phyloP scores from a whole-genome alignment of 2,329 filamentous ascomycete genomes.

The Fusarium miscanthi region DNA sequence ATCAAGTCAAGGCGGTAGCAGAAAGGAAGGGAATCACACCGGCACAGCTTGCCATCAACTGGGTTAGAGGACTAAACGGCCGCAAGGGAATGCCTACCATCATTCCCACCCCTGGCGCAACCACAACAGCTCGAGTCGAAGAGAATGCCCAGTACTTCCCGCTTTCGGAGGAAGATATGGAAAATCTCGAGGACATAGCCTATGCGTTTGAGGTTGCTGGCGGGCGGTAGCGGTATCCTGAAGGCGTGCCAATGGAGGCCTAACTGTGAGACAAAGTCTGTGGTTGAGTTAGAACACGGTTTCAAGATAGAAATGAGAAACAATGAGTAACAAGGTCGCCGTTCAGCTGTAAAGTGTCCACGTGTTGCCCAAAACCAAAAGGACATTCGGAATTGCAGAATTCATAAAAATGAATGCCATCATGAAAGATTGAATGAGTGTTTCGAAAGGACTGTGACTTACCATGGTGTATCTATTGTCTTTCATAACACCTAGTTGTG shows the following conservation, averaged over 20 bases:
- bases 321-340: slow-evolving; percentile 6
- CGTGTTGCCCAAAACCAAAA: slow-evolving; percentile 41
- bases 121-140: slow-evolving; percentile 64
- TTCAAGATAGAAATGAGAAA: not conserved
- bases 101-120: slow-evolving; percentile 75
- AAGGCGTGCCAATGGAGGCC: slow-evolving; percentile 51
- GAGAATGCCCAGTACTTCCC: slow-evolving; percentile 68
- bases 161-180: slow-evolving; percentile 63
- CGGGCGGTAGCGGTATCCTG: slow-evolving; percentile 65
- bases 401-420: slow-evolving; percentile 56
- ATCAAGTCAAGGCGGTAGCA: slow-evolving; percentile 68
- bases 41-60: slow-evolving; percentile 74
- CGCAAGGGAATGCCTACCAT: slow-evolving; percentile 65
- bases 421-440: slow-evolving; percentile 38
- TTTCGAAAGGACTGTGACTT: slow-evolving; percentile 14
- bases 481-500: not conserved
- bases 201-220: slow-evolving; percentile 61
- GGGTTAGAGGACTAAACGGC: slow-evolving; percentile 64
- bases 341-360: slow-evolving; percentile 49
- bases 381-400: slow-evolving; percentile 62
- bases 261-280: slow-evolving; percentile 37
- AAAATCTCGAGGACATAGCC: slow-evolving; percentile 60
- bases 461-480: slow-evolving; percentile 15
- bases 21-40: slow-evolving; percentile 68
- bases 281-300: slow-evolving; percentile 20